Conservation (phyloP, 2,329 filamentous ascomycete genomes). For the Chrysoporthe austroafricana region DNA sequence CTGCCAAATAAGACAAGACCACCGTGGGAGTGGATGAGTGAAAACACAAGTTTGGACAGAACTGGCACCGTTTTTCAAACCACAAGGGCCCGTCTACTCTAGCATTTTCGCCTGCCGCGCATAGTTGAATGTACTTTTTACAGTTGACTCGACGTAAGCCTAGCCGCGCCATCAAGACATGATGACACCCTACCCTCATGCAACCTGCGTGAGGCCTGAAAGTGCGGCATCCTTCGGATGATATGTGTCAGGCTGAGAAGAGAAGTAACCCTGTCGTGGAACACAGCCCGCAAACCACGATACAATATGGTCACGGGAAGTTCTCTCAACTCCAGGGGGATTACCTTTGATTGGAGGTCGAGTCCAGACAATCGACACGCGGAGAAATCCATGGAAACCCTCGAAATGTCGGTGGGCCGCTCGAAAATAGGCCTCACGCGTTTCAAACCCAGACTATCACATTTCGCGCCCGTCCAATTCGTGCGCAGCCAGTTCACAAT, state of each 20-base stretch:
- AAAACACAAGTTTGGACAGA: background rate
- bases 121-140: background rate
- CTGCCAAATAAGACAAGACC: background rate
- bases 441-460: background rate
- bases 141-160: background rate
- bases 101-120: background rate
- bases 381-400: background rate
- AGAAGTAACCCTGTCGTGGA: no score
- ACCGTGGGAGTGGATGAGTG: background rate
- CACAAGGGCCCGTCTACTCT: background rate
- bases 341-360: background rate
- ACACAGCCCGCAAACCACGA: background rate
- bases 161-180: slow-evolving; percentile 26
- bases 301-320: background rate
- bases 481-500: background rate
- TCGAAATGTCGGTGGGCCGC: background rate
- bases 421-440: background rate
- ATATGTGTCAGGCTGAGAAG: background rate
- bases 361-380: background rate
- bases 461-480: background rate
- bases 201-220: slow-evolving; percentile 9
- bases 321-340: background rate
- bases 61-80: background rate
- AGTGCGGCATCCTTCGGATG: background rate
- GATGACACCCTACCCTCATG: slow-evolving; percentile 22